phyloP scores from a whole-genome alignment of 148 eudicot genomes.

The Oxyria digyna region DNA sequence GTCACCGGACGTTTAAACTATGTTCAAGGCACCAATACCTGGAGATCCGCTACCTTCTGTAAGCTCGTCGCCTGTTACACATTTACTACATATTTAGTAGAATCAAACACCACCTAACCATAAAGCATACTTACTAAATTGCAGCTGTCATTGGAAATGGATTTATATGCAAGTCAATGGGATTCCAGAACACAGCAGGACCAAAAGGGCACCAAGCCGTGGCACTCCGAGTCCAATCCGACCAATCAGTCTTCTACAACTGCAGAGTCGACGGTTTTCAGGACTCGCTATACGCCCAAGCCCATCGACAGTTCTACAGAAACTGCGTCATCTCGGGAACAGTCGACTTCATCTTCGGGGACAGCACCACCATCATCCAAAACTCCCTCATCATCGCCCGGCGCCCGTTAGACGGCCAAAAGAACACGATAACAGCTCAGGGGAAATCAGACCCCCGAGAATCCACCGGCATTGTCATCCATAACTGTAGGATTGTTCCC shows the following conservation, averaged over 20 bases:
- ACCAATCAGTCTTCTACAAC: constrained; percentile 39
- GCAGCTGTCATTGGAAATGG: constrained; percentile 47
- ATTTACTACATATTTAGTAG: background rate
- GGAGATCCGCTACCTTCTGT: constrained; percentile 53
- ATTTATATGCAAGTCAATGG: constrained; percentile 43
- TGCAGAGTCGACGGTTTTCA: constrained; percentile 52
- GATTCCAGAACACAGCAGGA: constrained; percentile 54
- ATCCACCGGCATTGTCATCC: constrained; percentile 44
- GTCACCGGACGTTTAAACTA: constrained; percentile 31
- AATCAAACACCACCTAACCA: background rate
- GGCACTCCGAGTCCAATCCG: constrained; percentile 48
- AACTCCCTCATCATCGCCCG: constrained; percentile 39
- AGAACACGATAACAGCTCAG: constrained; percentile 60
- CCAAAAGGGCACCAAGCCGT: constrained; percentile 60
- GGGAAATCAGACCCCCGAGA: constrained; percentile 28
- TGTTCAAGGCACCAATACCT: constrained; percentile 20
- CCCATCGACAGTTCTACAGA: constrained; percentile 39
- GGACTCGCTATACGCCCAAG: constrained; percentile 36
- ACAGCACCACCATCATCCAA: constrained; percentile 31
- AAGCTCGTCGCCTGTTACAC: constrained; percentile 7
- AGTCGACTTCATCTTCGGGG: constrained; percentile 48
- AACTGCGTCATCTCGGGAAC: constrained; percentile 51
- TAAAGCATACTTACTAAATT: no score
- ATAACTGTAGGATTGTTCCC: constrained; percentile 58
- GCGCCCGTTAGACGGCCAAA: constrained; percentile 30